Evolutionary conservation across 306 rosid genomes (phyloP).

Genomic region (Arachis hypogaea): DNA sequence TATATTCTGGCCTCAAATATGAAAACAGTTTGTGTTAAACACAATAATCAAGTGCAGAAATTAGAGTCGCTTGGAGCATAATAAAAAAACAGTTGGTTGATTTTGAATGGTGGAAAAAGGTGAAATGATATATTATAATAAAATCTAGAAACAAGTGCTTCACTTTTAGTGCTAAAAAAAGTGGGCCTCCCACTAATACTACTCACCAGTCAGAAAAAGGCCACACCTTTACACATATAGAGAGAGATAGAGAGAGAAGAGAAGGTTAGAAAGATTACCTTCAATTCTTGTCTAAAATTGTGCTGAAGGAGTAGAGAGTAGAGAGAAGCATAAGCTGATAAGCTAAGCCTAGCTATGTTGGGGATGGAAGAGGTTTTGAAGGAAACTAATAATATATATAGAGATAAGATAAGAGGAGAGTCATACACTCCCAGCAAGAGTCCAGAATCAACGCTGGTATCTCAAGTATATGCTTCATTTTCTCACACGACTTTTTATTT

Average conservation of each 20-base stretch:
- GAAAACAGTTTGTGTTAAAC: not conserved
- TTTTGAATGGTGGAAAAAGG: not conserved
- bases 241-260: slow-evolving; percentile 2
- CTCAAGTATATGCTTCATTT: slow-evolving; percentile 30
- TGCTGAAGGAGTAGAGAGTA: slow-evolving; percentile 25
- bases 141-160: not conserved
- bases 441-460: slow-evolving; percentile 33
- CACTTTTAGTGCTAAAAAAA: slow-evolving; percentile 26
- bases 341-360: not conserved
- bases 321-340: not conserved
- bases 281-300: not conserved
- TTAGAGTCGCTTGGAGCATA: not conserved
- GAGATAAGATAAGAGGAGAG: no score
- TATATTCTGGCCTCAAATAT: not conserved
- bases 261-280: slow-evolving; percentile 32
- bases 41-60: not conserved
- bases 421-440: no score
- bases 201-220: not conserved
- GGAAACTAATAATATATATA: not conserved
- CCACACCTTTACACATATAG: slow-evolving; percentile 10
- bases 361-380: not conserved
- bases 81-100: no score
- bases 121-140: no score
- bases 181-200: slow-evolving; percentile 41
- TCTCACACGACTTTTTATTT: not conserved